These are phyloP conservation scores for Goffeauzyma gilvescens DNA, from an alignment of 768 basidiomycete species.

Conservation along the genomic window DNA sequence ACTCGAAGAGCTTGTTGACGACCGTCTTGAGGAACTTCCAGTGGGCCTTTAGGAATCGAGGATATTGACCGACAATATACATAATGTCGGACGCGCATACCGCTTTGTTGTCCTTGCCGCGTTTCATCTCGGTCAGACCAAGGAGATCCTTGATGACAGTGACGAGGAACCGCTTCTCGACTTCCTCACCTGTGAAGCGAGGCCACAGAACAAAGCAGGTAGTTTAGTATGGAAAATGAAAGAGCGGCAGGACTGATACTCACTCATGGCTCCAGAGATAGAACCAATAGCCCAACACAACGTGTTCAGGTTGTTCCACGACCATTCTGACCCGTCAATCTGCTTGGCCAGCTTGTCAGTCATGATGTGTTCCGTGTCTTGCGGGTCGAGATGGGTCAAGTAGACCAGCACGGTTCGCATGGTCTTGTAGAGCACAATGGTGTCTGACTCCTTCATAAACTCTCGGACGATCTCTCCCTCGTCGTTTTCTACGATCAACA, in stretches of 20 bases:
- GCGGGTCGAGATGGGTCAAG: conserved; percentile 87
- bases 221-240: not conserved
- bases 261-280: conserved; percentile 97
- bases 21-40: conserved; percentile 99
- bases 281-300: conserved; percentile 99
- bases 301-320: conserved; percentile 97
- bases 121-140: conserved; percentile 93
- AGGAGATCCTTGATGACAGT: conserved; percentile 97
- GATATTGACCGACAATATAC: conserved; percentile 98
- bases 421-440: conserved; percentile 93
- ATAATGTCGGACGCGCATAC: conserved; percentile 49
- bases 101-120: conserved; percentile 98
- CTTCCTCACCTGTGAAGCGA: conserved; percentile 62
- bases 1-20: conserved; percentile 97
- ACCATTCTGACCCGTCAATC: conserved; percentile 92
- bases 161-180: conserved; percentile 95
- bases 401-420: conserved; percentile 97
- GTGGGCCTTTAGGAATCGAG: conserved; percentile 95
- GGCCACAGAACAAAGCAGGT: not conserved
- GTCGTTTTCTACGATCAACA: conserved; percentile 94
- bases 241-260: conserved; percentile 22
- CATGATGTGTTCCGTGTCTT: conserved; percentile 88
- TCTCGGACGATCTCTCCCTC: conserved; percentile 98
- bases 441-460: conserved; percentile 95
- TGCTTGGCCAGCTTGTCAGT: conserved; percentile 95